A percentile compares a stretch with the other conserved stretches of the same genome.
phyloP scores from a whole-genome alignment of 2,329 filamentous ascomycete genomes.

The Claviceps fusiformis region DNA sequence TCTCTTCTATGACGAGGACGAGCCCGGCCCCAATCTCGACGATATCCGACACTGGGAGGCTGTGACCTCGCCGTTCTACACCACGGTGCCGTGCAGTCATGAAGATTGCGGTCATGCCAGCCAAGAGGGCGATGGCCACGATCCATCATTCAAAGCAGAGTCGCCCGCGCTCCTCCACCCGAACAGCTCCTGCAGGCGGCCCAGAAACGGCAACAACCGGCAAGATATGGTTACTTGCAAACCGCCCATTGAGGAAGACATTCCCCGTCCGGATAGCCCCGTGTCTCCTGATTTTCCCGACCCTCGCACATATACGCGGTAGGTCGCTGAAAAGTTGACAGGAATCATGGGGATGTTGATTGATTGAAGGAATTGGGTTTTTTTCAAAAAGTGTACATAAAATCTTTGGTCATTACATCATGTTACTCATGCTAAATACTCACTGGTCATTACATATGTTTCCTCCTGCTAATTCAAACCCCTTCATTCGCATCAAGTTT shows the following conservation, averaged over 20 bases:
- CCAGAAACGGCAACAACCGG: background rate
- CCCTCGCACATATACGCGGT: slow-evolving; percentile 22
- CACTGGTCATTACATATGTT: too few relatives aligned
- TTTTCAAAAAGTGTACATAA: too few relatives aligned
- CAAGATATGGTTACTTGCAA: background rate
- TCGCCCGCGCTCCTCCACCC: slow-evolving; percentile 4
- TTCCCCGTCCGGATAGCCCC: slow-evolving; percentile 29
- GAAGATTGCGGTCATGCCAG: too few relatives aligned
- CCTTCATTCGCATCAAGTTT: too few relatives aligned
- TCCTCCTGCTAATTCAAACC: too few relatives aligned
- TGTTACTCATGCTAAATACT: too few relatives aligned
- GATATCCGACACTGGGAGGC: slow-evolving; percentile 24
- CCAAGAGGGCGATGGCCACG: background rate
- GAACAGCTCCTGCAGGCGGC: slow-evolving; percentile 3
- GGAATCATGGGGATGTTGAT: too few relatives aligned
- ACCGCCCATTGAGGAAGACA: slow-evolving; percentile 11
- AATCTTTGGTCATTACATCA: too few relatives aligned
- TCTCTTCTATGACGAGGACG: slow-evolving; percentile 13
- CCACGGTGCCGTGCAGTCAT: background rate
- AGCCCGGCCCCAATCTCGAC: slow-evolving; percentile 24
- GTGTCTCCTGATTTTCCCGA: slow-evolving; percentile 22
- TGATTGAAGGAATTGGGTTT: too few relatives aligned
- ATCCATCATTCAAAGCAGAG: slow-evolving; percentile 8
- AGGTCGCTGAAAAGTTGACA: slow-evolving; percentile 14
- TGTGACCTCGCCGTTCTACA: slow-evolving; percentile 4